Conservation (phyloP, 805 yeast species). For the Saccharomycopsis microspora region DNA sequence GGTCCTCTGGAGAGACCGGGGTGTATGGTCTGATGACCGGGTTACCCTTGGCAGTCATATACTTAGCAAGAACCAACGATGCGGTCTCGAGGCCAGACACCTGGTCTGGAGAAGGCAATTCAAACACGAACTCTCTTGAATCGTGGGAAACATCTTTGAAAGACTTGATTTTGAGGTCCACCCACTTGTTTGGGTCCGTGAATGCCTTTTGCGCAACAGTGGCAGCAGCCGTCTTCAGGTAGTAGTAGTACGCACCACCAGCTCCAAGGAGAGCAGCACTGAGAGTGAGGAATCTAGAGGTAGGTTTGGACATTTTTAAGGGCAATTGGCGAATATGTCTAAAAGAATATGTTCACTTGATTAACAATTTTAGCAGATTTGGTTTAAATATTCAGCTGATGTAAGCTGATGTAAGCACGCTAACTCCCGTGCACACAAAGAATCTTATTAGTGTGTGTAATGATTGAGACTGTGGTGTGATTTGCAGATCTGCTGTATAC, state of each 20-base stretch:
- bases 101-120: slow-evolving; percentile 53
- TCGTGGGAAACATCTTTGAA: slow-evolving; percentile 42
- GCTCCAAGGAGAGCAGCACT: slow-evolving; percentile 14
- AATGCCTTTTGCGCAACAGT: slow-evolving; percentile 36
- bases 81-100: slow-evolving; percentile 72
- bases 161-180: slow-evolving; percentile 45
- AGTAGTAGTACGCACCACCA: slow-evolving; percentile 17
- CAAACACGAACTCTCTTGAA: slow-evolving; percentile 61
- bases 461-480: too few species aligned
- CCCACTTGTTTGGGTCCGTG: slow-evolving; percentile 57
- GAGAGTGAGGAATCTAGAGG: slow-evolving; percentile 4
- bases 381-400: too few species aligned
- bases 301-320: not conserved
- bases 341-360: too few species aligned
- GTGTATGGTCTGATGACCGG: slow-evolving; percentile 85
- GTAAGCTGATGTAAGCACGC: too few species aligned
- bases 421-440: too few species aligned
- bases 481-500: too few species aligned
- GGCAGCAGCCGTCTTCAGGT: slow-evolving; percentile 19
- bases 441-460: too few species aligned
- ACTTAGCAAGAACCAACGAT: slow-evolving; percentile 72
- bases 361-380: too few species aligned
- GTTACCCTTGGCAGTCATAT: slow-evolving; percentile 70
- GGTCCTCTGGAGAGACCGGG: slow-evolving; percentile 63
- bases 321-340: too few species aligned